Base-by-base conservation (phyloP, 1,139 yeast genomes). In the Suhomyces maxii region DNA sequence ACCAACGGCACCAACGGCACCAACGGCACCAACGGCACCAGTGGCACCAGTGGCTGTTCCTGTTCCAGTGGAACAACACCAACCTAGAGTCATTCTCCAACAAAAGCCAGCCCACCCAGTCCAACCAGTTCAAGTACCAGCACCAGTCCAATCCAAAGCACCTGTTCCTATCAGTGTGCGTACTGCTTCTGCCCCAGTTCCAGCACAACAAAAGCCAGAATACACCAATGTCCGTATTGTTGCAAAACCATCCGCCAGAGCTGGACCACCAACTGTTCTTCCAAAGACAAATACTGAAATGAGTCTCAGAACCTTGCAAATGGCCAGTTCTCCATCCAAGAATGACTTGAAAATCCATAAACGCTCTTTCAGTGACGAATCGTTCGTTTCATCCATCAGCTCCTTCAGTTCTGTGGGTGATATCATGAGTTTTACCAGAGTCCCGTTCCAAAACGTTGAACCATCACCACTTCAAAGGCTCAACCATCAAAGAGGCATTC, bases 391-490 rank as follows among this genome's bases (percentile, higher is more conserved):
- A 2, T 68, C 75, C 0, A 68, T 70, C 11, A 68, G 73, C 46
- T 67, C 74, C 0, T 69, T 71, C 48, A 69, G 73, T 46, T 65
- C 74, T 0, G 57, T 67, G 8, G 73, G 71, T 2, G 76, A 70
- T 41, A 55, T 64, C 12, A 57, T 68, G 53, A 61, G 59, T 46
- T 55, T 59, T 37, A 47, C 34, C 26, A 46, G 42, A 13, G 37
- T 43, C 2, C 50, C 52, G 1, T 34, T 44, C n/a, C 46, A 37
- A 31, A 39, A 39, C 11, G 38, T 31, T 37, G 44, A 40, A 18
- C n/a, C 36, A 6, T 34, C 42, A 9, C 42, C 44, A 6, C 41
- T 42, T 3, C 26, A 31, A 12, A 36, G 49, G 13, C 36, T 41
- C n/a, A 34, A 42, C 25, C 30, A 26, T 7, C 37, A 37, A 23